These are phyloP conservation scores for Kodamaea derodonti DNA, from an alignment of 1,139 yeast genomes.

Conservation along the genomic window DNA sequence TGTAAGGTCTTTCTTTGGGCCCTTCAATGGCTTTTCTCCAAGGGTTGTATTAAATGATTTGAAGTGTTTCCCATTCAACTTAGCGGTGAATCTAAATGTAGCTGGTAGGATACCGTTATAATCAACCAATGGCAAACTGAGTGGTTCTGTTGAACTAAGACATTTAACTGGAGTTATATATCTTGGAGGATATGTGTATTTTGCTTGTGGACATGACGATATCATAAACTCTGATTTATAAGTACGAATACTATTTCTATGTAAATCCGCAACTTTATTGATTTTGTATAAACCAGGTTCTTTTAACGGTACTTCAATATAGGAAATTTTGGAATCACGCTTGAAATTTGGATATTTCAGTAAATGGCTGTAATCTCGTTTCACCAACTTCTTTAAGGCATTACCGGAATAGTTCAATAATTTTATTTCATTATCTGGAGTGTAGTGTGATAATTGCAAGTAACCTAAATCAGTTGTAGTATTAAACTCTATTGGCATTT, in stretches of 20 bases:
- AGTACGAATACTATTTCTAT: constrained; percentile 60
- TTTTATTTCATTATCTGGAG: constrained; percentile 48
- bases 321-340: constrained; percentile 34
- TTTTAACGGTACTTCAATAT: constrained; percentile 54
- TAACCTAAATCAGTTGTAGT: constrained; percentile 71
- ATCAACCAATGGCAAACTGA: constrained; percentile 49
- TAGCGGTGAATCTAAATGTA: constrained; percentile 55
- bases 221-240: constrained; percentile 63
- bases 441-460: constrained; percentile 61
- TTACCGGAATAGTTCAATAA: constrained; percentile 53
- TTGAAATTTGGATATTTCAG: constrained; percentile 19
- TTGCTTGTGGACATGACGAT: constrained; percentile 74
- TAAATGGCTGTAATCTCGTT: constrained; percentile 39
- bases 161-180: constrained; percentile 48
- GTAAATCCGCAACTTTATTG: constrained; percentile 59
- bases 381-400: constrained; percentile 47
- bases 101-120: constrained; percentile 77
- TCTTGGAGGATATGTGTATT: constrained; percentile 35
- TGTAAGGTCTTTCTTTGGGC: constrained; percentile 13
- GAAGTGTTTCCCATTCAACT: constrained; percentile 44
- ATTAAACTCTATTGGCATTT: constrained; percentile 76
- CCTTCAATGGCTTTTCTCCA: constrained; percentile 10
- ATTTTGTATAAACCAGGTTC: constrained; percentile 75
- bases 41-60: constrained; percentile 22
- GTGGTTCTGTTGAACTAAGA: constrained; percentile 41